Evolutionary conservation across 2,329 filamentous ascomycete genomes (phyloP), one percentile per base, ranked within the genome.

Genomic region (Aspergillus sp.): DNA sequence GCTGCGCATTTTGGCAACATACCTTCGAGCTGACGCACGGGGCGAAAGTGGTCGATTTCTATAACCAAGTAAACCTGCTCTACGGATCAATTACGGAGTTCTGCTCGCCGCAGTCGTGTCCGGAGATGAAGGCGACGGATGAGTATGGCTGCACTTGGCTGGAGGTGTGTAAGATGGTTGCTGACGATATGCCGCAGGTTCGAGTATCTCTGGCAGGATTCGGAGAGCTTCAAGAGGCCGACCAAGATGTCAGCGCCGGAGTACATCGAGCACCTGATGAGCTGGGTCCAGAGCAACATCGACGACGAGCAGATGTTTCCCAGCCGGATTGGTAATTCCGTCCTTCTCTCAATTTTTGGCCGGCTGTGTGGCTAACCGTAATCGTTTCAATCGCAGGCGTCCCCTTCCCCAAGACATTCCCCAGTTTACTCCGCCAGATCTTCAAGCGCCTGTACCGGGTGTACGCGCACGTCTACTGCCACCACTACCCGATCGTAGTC

Each of bases 91-190:
- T 98, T 57, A 98, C 91, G 39, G 91, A 98, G 58, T 98, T 98
- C 65, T 98, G 91, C 71, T 96, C 91, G 15, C 89, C 91, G 19
- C 82, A 91, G 58, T 86, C 86, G 44, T 98, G 91, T 60, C 91
- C 91, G 1, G 91, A 96, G 67, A 98, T 98, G 91, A 98, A 98
- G 65, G 91, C 91, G n/a, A 98, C 91, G 7, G 93, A 98, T 66
- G 91, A 98, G 82, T 91, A 72, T 44, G 76, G 37, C 22, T 14
- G 22, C 19, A 10, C 20, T 20, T 5, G 30, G 5, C 14, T n/a
- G 11, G 24, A 11, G n/a, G 11, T 7, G 8, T 11, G 3, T 10
- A 5, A 27, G 17, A 11, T 10, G 16, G 10, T n/a, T 27, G 30
- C 39, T 47, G 34, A 50, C 39, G 33, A 39, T 32, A 17, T 8